Base-by-base conservation (phyloP, 331 rosid species). In the Dryas integrifolia region DNA sequence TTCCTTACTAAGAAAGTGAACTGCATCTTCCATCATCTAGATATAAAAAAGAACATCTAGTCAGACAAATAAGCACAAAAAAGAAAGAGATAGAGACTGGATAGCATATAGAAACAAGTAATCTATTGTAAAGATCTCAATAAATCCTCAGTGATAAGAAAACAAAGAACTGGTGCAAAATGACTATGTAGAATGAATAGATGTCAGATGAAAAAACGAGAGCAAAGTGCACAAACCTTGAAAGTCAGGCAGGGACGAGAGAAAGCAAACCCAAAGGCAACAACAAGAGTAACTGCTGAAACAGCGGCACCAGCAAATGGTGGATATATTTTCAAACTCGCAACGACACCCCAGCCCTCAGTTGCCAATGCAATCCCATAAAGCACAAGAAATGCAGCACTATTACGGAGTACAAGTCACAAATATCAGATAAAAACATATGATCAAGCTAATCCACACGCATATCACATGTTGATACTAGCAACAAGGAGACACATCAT, bases 271-370 rank as follows among this genome's bases (percentile, higher is more conserved):
- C 99, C 99, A 81, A 95, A 95, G 75, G 99, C 83, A 63, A 88
- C 98, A 79, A 95, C 99, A 76, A 95, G 97, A 35, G 98, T 95
- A 77, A 92, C 56, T 77, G 99, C 99, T 45, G 99, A 95, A 65
- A 95, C 98, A 65, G 99, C 96, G 1, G 99, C 99, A 63, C 99
- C 99, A 71, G 97, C 99, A 85, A 95, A 95, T 41, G 99, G 99
- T 15, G 99, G 99, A 87, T 92, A 95, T 70, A 95, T 90, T 80
- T 87, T 88, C 84, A 95, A 81, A 86, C 99, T 95, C 41, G 99
- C 99, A 80, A 95, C 98, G 59, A 95, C 99, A 50, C 99, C 99
- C 99, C 99, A 95, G 69, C 98, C 99, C 84, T 95, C 99, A 60
- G 98, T 95, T 71, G 99, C 99, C 83, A 95, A 85, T 41, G 99